These are phyloP conservation scores for Herpetomonas tarakana DNA, from an alignment of 208 protist species.

Conservation along the genomic window DNA sequence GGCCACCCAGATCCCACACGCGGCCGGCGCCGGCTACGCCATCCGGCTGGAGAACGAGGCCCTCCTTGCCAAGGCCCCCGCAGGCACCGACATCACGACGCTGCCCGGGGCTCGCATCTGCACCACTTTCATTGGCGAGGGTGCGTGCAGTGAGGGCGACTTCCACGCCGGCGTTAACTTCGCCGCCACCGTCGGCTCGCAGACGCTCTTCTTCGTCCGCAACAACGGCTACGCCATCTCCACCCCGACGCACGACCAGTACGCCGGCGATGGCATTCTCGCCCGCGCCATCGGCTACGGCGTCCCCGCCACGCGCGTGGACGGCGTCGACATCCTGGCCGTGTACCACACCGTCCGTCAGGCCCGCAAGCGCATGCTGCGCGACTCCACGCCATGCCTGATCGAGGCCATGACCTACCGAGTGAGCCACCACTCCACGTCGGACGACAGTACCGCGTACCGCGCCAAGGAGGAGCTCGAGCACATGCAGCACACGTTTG, in stretches of 20 bases:
- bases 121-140: slow-evolving; percentile 97
- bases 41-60: slow-evolving; percentile 85
- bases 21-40: slow-evolving; percentile 92
- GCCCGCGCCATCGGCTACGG: slow-evolving; percentile 81
- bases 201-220: slow-evolving; percentile 94
- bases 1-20: slow-evolving; percentile 96
- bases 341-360: slow-evolving; percentile 89
- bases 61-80: slow-evolving; percentile 18
- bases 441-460: slow-evolving; percentile 94
- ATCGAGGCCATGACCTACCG: slow-evolving; percentile 98
- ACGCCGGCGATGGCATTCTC: slow-evolving; percentile 93
- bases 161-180: slow-evolving; percentile 98
- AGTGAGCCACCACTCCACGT: slow-evolving; percentile 94
- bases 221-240: slow-evolving; percentile 97
- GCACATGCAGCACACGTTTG: slow-evolving; percentile 42
- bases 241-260: slow-evolving; percentile 94
- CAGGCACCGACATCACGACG: slow-evolving; percentile 18
- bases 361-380: slow-evolving; percentile 84
- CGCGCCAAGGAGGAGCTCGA: slow-evolving; percentile 58
- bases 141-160: slow-evolving; percentile 96
- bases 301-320: slow-evolving; percentile 91
- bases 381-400: slow-evolving; percentile 82
- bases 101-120: slow-evolving; percentile 49
- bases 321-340: slow-evolving; percentile 96
- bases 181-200: slow-evolving; percentile 88